Percentiles rank a stretch among this genome's conserved stretches.
Evolutionary conservation across 345 rosid genomes (phyloP).

Genomic region (Rhodamnia rubescens): DNA sequence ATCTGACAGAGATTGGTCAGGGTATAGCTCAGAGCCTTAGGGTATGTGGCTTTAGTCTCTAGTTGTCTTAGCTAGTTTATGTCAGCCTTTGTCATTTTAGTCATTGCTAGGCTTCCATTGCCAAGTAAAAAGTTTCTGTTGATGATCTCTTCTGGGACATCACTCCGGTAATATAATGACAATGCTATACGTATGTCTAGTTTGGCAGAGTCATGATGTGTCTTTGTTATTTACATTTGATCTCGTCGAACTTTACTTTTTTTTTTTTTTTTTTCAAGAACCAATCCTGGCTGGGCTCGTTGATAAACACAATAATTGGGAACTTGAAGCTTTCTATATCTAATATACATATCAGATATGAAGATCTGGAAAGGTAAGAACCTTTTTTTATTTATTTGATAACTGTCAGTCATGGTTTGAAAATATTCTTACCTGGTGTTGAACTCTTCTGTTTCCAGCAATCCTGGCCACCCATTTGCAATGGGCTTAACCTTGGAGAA

Average conservation of each 20-base stretch:
- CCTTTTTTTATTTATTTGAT: neutral
- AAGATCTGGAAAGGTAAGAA: slow-evolving; percentile 84
- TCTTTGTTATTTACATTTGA: neutral
- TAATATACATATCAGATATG: slow-evolving; percentile 95
- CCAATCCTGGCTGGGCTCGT: slow-evolving; percentile 92
- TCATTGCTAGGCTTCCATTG: neutral
- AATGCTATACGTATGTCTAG: neutral
- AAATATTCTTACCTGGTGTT: neutral
- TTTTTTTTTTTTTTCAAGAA: slow-evolving; percentile 43
- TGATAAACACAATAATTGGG: slow-evolving; percentile 87
- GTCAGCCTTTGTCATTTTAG: neutral
- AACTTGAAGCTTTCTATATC: slow-evolving; percentile 95
- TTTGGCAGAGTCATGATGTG: neutral
- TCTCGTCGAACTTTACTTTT: no score
- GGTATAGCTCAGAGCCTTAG: neutral
- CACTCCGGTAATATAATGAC: neutral
- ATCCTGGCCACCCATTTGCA: slow-evolving; percentile 84
- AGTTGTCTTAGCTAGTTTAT: neutral
- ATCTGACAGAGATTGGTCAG: neutral
- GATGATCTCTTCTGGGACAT: neutral
- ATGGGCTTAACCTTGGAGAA: slow-evolving; percentile 84
- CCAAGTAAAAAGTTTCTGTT: neutral
- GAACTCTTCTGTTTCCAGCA: slow-evolving; percentile 33
- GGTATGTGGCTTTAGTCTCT: neutral
- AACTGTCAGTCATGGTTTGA: neutral